Base-by-base conservation (phyloP, 768 basidiomycete genomes). In the Candolleomyces aberdarensis region DNA sequence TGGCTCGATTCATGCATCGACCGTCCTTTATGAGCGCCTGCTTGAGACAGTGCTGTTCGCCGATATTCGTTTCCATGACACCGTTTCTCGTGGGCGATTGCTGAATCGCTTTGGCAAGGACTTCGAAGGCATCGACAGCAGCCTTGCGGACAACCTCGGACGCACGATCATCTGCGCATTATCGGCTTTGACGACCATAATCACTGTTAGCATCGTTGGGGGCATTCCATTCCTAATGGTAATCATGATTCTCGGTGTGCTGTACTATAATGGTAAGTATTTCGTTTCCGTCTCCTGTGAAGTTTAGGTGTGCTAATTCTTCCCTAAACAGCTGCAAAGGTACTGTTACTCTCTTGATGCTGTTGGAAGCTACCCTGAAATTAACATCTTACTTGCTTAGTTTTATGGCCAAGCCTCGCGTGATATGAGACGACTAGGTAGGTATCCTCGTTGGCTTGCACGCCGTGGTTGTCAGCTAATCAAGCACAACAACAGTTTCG, bases 51-150 rank as follows among this genome's bases (percentile, higher is more conserved):
- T 96, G 3, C 76, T 97, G 1, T 95, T 95, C 67, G 92, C 94
- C 8, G 85, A 92, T 50, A 87, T 96, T 59, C 85, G 94, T 47
- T 96, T 97, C 80, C 95, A 96, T 66, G 95, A 97, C 68, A 97
- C 94, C 0, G 84, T 92, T 2, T 92, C 89, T 53, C 84, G 92
- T 40, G 95, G 95, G 5, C 85, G 94, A 1, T 75, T 92, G 10
- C 73, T 95, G 41, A 93, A 95, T 65, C 79, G 93, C 51, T 90
- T 91, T 63, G 94, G 94, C 47, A 96, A 96, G 72, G 94, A 96
- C 69, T 91, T 96, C 59, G 93, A 95, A 76, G 90, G 80, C 77
- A 85, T 96, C 52, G 94, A 96, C 69, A 93, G 91, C 64, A 85
- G 70, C 56, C 81, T 94, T 63, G 83, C 94, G 0, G 92, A 96